Conservation (phyloP, 225 moss, liverwort and hornwort genomes). For the Polytrichum formosum region DNA sequence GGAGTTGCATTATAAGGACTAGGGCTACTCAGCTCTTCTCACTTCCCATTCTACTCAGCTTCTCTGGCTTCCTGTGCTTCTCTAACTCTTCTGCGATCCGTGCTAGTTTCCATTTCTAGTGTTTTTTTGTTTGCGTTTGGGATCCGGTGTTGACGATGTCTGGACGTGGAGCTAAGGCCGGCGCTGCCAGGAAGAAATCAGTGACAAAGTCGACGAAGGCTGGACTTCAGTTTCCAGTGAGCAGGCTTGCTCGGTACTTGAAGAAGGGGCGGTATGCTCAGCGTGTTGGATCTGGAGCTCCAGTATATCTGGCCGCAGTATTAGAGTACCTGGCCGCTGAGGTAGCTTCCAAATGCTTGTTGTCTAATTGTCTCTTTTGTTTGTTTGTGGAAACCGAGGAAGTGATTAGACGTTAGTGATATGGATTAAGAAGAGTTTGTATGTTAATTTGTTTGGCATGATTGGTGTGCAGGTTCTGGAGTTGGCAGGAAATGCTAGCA, state of each 20-base stretch:
- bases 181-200: slow-evolving; percentile 30
- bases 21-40: too few species aligned
- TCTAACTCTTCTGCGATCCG: too few species aligned
- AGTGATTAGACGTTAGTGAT: too few species aligned
- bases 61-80: rapidly evolving
- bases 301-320: slow-evolving; percentile 33
- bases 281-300: slow-evolving; percentile 37
- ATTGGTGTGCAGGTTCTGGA: slow-evolving; percentile 38
- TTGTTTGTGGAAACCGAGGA: too few species aligned
- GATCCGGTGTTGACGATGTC: too few species aligned
- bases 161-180: background rate
- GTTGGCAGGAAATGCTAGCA: slow-evolving; percentile 62
- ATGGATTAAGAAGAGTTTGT: background rate
- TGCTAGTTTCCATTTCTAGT: too few species aligned
- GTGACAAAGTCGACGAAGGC: slow-evolving; percentile 30
- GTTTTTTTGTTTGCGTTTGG: too few species aligned
- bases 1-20: too few species aligned
- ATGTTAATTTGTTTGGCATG: background rate
- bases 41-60: too few species aligned
- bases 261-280: slow-evolving; percentile 38
- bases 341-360: background rate
- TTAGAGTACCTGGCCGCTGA: slow-evolving; percentile 35
- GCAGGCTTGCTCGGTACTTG: slow-evolving; percentile 18
- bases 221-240: slow-evolving; percentile 30
- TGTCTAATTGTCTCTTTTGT: background rate